Conservation (phyloP, 2,329 filamentous ascomycete species). For the Neofusicoccum ribis region DNA sequence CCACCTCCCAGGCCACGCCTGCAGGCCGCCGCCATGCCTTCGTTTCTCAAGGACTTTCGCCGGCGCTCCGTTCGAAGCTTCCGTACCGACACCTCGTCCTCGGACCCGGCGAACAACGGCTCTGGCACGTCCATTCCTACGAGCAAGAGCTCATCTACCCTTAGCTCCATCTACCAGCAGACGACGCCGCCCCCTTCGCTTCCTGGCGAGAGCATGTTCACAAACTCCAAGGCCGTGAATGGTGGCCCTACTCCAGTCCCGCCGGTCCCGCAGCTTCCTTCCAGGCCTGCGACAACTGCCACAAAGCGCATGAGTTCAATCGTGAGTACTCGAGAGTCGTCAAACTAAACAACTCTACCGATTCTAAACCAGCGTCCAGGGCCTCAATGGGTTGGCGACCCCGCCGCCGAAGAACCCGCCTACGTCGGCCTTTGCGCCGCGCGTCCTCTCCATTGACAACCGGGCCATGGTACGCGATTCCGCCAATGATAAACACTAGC, state of each 20-base stretch:
- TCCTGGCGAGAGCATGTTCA: conserved; percentile 64
- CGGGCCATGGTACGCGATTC: conserved; percentile 65
- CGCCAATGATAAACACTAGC: not conserved
- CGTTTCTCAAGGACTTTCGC: conserved; percentile 75
- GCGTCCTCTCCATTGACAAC: conserved; percentile 75
- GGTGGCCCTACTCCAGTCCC: conserved; percentile 38
- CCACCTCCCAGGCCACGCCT: not conserved
- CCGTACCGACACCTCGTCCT: conserved; percentile 22
- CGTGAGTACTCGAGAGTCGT: conserved; percentile 26
- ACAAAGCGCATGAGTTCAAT: conserved; percentile 55
- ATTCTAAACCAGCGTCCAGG: not conserved
- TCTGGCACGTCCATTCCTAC: conserved; percentile 44
- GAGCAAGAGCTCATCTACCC: conserved; percentile 63
- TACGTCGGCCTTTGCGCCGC: conserved; percentile 77
- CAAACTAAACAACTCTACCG: not conserved
- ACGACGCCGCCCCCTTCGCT: conserved; percentile 75
- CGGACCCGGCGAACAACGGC: conserved; percentile 23
- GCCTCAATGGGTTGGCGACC: conserved; percentile 54
- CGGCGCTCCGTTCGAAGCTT: conserved; percentile 74
- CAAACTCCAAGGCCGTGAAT: conserved; percentile 61
- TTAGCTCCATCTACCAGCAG: conserved; percentile 59
- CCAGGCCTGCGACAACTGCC: conserved; percentile 32
- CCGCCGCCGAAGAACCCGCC: conserved; percentile 45
- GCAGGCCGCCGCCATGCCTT: conserved; percentile 40
- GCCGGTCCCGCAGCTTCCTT: conserved; percentile 28